These are phyloP conservation scores for Fraxinus cuspidata DNA, from an alignment of 257 asterid species.

Conservation along the genomic window DNA sequence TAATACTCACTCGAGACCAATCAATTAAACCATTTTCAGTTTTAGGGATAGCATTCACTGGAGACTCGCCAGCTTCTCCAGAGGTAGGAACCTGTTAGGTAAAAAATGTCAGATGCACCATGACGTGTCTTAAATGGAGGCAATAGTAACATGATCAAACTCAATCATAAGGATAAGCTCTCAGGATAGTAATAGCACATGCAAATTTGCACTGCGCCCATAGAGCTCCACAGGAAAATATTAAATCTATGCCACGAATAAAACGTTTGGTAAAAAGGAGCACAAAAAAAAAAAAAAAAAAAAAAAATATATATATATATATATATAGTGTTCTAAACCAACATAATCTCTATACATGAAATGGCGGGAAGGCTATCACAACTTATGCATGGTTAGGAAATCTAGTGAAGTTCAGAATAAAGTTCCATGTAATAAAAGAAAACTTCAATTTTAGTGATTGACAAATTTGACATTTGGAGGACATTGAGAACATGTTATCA, in stretches of 20 bases:
- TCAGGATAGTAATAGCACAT: constrained; percentile 10
- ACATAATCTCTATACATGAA: too few relatives aligned
- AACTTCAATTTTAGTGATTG: background rate
- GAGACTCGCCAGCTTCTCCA: constrained; percentile 57
- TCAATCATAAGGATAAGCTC: constrained; percentile 14
- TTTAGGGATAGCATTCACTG: constrained; percentile 70
- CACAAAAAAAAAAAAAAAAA: too few relatives aligned
- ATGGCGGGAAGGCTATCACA: background rate
- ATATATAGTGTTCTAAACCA: background rate
- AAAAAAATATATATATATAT: too few relatives aligned
- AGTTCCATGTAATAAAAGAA: background rate
- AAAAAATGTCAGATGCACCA: constrained; percentile 17
- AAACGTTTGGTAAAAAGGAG: background rate
- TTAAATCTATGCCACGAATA: background rate
- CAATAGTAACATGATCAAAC: constrained; percentile 10
- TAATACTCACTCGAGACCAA: constrained; percentile 79
- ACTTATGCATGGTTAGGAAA: background rate
- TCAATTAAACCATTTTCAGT: constrained; percentile 76
- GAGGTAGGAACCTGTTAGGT: constrained; percentile 75
- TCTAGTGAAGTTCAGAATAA: background rate
- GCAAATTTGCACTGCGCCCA: background rate
- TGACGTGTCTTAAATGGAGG: background rate
- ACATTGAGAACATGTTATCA: background rate
- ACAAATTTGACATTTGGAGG: constrained; percentile 7
- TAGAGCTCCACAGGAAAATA: background rate